Evolutionary conservation across 164 flowering plant genomes (phyloP).

Genomic region (grape (Vitis vinifera)): ASM3070453v1 NC_081823.1:6727001-6727500

Average conservation of each 20-base stretch:
- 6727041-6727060: conserved; percentile 45
- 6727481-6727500: too few relatives aligned
- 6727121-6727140: conserved; percentile 41
- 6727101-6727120: conserved; percentile 33
- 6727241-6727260: not conserved
- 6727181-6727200: not conserved
- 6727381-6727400: not conserved
- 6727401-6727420: not conserved
- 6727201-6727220: too few relatives aligned
- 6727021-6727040: conserved; percentile 74
- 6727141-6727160: conserved; percentile 32
- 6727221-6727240: too few relatives aligned
- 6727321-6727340: not conserved
- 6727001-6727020: conserved; percentile 35
- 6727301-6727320: not conserved
- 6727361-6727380: not conserved
- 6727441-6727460: too few relatives aligned
- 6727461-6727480: too few relatives aligned
- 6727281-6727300: not conserved
- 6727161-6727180: conserved; percentile 12
- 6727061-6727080: conserved; percentile 59
- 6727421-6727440: too few relatives aligned
- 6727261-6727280: not conserved
- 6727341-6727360: not conserved
- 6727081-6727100: conserved; percentile 54